phyloP scores from a whole-genome alignment of 345 rosid species.

The Rhizophora mangle region DNA sequence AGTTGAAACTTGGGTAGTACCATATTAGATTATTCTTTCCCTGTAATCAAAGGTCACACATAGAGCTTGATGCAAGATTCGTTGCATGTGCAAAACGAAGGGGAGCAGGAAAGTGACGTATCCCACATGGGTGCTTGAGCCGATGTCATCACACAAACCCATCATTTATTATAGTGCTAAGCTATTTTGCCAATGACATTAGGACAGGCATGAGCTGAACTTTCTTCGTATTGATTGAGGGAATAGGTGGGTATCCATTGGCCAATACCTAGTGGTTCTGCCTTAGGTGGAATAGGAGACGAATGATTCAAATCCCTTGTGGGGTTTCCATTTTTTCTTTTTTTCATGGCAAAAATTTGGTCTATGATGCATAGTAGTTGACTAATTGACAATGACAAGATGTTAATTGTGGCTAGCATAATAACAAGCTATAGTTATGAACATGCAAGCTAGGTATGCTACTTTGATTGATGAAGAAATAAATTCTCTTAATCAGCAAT shows the following conservation, averaged over 20 bases:
- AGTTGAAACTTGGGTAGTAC: not conserved
- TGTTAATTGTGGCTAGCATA: conserved; percentile 1
- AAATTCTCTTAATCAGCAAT: not conserved
- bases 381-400: not conserved
- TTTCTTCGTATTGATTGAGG: conserved; percentile 25
- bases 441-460: not conserved
- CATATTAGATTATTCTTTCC: not conserved
- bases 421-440: not conserved
- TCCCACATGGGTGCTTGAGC: conserved; percentile 3
- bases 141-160: not conserved
- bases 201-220: conserved; percentile 32
- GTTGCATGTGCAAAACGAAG: conserved; percentile 5
- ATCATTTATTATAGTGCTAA: conserved; percentile 12
- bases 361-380: not conserved
- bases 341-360: conserved; percentile 5
- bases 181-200: conserved; percentile 22
- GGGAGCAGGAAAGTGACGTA: conserved; percentile 22
- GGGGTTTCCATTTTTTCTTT: conserved; percentile 19
- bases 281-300: conserved; percentile 20
- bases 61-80: conserved; percentile 2
- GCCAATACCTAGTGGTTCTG: conserved; percentile 32
- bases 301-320: conserved; percentile 15
- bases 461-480: not conserved
- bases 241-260: conserved; percentile 44
- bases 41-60: conserved; percentile 5